A percentile compares a stretch with the other conserved stretches of the same genome.
phyloP scores from a whole-genome alignment of 73 alveolate genomes.

The Stentor coeruleus region DNA sequence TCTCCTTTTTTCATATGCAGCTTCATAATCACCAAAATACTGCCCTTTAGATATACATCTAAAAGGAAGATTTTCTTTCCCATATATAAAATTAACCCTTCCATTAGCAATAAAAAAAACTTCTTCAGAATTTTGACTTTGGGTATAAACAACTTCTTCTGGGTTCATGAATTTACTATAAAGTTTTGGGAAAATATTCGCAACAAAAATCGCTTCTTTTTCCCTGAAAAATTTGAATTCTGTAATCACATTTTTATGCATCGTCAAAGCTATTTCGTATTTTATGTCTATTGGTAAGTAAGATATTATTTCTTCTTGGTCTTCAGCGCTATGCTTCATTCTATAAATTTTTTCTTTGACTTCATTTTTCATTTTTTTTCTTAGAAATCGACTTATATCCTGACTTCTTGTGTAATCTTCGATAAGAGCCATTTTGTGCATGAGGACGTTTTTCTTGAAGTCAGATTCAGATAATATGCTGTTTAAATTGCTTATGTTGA shows the following conservation, averaged over 20 bases:
- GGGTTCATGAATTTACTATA: slow-evolving; percentile 21
- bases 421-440: not conserved
- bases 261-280: not conserved
- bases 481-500: not conserved
- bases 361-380: not conserved
- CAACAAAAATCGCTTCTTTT: no score
- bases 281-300: not conserved
- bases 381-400: not conserved
- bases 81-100: slow-evolving; percentile 51
- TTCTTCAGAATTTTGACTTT: slow-evolving; percentile 62
- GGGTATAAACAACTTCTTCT: slow-evolving; percentile 54
- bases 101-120: slow-evolving; percentile 64
- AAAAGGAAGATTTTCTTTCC: not conserved
- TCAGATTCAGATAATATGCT: not conserved
- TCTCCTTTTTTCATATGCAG: not conserved
- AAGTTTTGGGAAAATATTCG: not conserved
- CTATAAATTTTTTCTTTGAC: not conserved
- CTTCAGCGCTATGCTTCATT: not conserved
- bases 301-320: not conserved
- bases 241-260: not conserved
- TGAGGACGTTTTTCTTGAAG: not conserved
- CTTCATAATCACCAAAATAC: not conserved
- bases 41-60: not conserved
- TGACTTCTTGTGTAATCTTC: not conserved
- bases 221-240: not conserved